Evolutionary conservation across 2,329 filamentous ascomycete species (phyloP), one percentile per base, ranked within the genome.

Genomic region (Cladobotryum protrusum): DNA sequence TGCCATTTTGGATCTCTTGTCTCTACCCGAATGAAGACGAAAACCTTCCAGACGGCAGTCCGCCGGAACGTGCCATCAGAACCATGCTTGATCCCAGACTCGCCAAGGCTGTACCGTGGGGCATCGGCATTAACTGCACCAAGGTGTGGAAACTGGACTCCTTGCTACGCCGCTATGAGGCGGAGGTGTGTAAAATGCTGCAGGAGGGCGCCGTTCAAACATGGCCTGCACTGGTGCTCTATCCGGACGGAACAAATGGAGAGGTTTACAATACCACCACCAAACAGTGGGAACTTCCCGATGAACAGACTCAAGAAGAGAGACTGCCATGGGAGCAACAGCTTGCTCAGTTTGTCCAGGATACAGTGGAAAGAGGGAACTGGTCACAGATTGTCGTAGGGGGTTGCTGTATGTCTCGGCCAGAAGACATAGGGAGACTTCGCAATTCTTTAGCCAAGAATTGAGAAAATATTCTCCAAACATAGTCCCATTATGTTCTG

Each of bases 171-270:
- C 69, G 75, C 44, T 84, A 79, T 45, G 79, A 85, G 57, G 69
- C 66, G 3, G 72, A 69, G 8, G 61, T 82, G 14, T 51, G 54
- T 9, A 54, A 51, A n/a, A 47, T 79, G 56, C 49, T 72, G 2
- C 46, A 59, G 4, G 56, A 62, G 4, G 67, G 69, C 0, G 57
- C 64, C 13, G 47, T 73, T 1, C 17, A 53, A 0, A 58, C 61
- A 5, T 75, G 72, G 68, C 82, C 82, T 1, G 72, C 70, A 17
- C 63, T 87, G 47, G 76, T 87, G 4, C 57, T 87, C 15, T 87
- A 86, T 61, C 84, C 84, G 0, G 84, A 87, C 61, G 83, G 83
- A 0, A 86, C 84, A 1, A 82, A 81, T 43, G 82, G 81, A 0
- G 80, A 86, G 64, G 74, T 83, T 1, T 87, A 87, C 65, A 79